Conservation (phyloP, 768 basidiomycete species). For the Kwoniella mangroviensis region DNA sequence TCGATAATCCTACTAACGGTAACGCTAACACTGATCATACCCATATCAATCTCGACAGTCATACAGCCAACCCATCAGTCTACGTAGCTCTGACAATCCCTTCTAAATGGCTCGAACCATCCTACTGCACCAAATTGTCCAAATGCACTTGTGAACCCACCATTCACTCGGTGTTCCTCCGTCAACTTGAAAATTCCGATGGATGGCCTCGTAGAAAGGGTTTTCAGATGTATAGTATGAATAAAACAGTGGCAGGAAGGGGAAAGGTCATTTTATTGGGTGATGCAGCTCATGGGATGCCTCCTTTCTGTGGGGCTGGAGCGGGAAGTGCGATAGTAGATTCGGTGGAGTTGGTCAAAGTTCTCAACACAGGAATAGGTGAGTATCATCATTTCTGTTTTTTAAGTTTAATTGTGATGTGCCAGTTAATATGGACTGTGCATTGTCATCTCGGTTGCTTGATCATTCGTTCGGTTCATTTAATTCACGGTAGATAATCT, state of each 20-base stretch:
- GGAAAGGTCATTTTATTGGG: conserved; percentile 35
- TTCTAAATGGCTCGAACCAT: conserved; percentile 6
- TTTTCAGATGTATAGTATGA: conserved; percentile 12
- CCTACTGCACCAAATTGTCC: background rate
- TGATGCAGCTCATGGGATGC: conserved; percentile 36
- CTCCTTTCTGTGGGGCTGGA: conserved; percentile 35
- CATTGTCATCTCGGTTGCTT: no score
- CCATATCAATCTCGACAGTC: background rate
- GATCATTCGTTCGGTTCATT: no score
- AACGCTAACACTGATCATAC: background rate
- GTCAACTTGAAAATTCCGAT: conserved; percentile 5
- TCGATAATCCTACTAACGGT: background rate
- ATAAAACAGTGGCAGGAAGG: conserved; percentile 17
- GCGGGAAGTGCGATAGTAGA: conserved; percentile 35
- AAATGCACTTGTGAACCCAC: background rate
- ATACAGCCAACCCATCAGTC: background rate
- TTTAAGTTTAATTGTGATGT: no score
- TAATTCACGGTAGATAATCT: background rate
- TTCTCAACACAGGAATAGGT: background rate
- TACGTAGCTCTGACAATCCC: conserved; percentile 31
- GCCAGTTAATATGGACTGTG: no score
- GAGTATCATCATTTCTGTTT: background rate
- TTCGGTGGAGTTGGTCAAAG: conserved; percentile 23
- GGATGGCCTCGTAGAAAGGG: conserved; percentile 2
- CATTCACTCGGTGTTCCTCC: conserved; percentile 12